Conservation (phyloP, 2,329 filamentous ascomycete species). For the Gaeumannomyces tritici region DNA sequence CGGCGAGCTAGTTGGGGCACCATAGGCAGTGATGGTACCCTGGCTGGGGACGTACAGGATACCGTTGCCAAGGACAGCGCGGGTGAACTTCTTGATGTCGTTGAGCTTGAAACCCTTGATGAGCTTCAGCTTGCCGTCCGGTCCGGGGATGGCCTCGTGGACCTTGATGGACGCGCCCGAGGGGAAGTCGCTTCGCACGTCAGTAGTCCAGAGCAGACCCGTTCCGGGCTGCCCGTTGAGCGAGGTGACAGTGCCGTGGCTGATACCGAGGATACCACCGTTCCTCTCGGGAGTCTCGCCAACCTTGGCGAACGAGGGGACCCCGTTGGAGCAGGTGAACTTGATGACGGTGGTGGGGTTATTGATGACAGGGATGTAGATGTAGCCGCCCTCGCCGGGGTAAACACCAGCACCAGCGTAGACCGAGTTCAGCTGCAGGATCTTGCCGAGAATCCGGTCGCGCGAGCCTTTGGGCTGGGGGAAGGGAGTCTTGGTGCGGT, state of each 20-base stretch:
- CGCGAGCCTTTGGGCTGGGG: conserved; percentile 12
- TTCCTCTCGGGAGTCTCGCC: conserved; percentile 38
- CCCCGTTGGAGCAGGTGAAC: conserved; percentile 41
- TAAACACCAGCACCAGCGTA: conserved; percentile 37
- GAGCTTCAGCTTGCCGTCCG: conserved; percentile 31
- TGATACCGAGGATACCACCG: conserved; percentile 43
- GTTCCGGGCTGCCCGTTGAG: conserved; percentile 42
- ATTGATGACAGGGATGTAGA: conserved; percentile 42
- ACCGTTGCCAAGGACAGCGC: conserved; percentile 48
- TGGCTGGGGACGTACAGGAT: conserved; percentile 41
- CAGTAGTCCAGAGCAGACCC: conserved; percentile 45
- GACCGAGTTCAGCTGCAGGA: conserved; percentile 36
- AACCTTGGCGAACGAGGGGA: conserved; percentile 43
- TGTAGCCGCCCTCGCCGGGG: conserved; percentile 35
- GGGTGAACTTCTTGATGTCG: conserved; percentile 44
- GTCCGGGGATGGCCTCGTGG: conserved; percentile 66
- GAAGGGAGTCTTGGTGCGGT: conserved; percentile 29
- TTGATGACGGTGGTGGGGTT: conserved; percentile 47
- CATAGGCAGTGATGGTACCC: conserved; percentile 45
- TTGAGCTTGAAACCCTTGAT: conserved; percentile 41
- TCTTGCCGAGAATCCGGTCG: conserved; percentile 32
- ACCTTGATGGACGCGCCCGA: conserved; percentile 55
- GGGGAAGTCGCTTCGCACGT: conserved; percentile 29
- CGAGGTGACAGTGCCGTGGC: conserved; percentile 46
- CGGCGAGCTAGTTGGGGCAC: conserved; percentile 41